Evolutionary conservation across 108 stramenopile species (phyloP).

Genomic region (Craspedostauros australis): DNA sequence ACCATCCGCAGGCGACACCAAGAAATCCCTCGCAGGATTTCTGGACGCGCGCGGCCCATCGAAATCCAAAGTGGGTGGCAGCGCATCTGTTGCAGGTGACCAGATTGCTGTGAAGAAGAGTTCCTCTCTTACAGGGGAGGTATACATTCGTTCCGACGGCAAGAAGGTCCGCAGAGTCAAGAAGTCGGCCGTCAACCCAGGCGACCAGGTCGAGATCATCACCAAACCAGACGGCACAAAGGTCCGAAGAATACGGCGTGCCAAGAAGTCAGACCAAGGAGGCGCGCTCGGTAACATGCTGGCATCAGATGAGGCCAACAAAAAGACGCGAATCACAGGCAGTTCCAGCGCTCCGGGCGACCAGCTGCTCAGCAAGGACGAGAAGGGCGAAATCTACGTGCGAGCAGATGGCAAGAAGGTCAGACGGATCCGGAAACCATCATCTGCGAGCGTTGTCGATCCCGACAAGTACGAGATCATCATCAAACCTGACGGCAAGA

Average conservation of each 20-base stretch:
- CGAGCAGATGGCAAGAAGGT: constrained; percentile 48
- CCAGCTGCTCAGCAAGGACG: neutral
- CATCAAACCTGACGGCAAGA: constrained; percentile 8
- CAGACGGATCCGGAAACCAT: constrained; percentile 17
- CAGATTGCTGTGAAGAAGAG: constrained; percentile 16
- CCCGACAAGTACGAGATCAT: constrained; percentile 3
- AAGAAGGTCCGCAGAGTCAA: constrained; percentile 36
- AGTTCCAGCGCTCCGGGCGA: constrained; percentile 6
- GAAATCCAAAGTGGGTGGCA: constrained; percentile 13
- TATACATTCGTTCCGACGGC: constrained; percentile 22
- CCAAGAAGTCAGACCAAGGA: constrained; percentile 20
- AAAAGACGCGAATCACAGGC: constrained; percentile 10
- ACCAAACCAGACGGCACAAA: constrained; percentile 28
- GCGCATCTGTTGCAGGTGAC: constrained; percentile 39
- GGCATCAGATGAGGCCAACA: neutral
- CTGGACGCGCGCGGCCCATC: constrained; percentile 10
- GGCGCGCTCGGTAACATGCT: neutral
- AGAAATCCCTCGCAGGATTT: constrained; percentile 19
- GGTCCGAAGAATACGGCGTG: constrained; percentile 19
- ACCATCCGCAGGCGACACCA: constrained; percentile 5
- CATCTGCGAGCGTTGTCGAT: neutral
- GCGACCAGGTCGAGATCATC: constrained; percentile 32
- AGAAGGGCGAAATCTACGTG: constrained; percentile 32
- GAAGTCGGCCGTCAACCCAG: constrained; percentile 19
- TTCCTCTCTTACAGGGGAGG: constrained; percentile 8